Base-by-base conservation (phyloP, 192 early-diverging fungal species). In the Umbelopsis sp. region DNA sequence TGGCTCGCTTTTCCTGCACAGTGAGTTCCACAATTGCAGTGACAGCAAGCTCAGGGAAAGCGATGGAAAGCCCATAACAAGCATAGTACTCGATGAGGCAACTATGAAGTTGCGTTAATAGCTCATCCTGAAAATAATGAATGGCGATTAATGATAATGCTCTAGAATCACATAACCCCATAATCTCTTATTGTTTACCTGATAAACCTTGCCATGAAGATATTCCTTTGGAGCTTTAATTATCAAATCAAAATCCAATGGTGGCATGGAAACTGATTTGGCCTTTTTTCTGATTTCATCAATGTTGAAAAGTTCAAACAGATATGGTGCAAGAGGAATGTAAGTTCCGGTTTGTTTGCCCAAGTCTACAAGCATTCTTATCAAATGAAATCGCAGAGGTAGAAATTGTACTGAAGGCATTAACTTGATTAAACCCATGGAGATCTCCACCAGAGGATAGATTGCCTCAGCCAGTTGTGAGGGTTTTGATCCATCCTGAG, bases 1-100 rank as follows among this genome's bases (percentile, higher is more conserved):
- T 88, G 15, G 85, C 84, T 66, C 87, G 84, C 78, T 96, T 93
- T 65, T 88, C 84, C 73, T 91, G 91, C 64, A 91, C 85, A 76
- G 92, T 89, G 66, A 99, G 78, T 71, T 94, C 89, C 11, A 95
- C 77, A 64, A 95, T 83, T 0, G 92, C 93, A 2, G 96, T 95
- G 33, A 96, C 89, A 27, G 82, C 87, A 71, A 96, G 81, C 78
- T 99, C 97, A 5, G 97, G 97, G 89, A 97, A 99, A 11, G 94
- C 89, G 71, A 99, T 96, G 30, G 90, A 92, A 21, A 86, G 80
- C 20, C 92, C 89, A 72, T 88, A 89, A 41, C 88, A 72, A 20
- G 90, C 89, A 84, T 94, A 90, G 49, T 90, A 92, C 61, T 95
- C 91, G 23, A 91, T 88, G 35, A 97, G 79, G 45, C 91, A 74